Percentiles rank a stretch among this genome's conserved stretches.
Evolutionary conservation across 2,329 filamentous ascomycete genomes (phyloP).

Genomic region (Colletotrichum musae): DNA sequence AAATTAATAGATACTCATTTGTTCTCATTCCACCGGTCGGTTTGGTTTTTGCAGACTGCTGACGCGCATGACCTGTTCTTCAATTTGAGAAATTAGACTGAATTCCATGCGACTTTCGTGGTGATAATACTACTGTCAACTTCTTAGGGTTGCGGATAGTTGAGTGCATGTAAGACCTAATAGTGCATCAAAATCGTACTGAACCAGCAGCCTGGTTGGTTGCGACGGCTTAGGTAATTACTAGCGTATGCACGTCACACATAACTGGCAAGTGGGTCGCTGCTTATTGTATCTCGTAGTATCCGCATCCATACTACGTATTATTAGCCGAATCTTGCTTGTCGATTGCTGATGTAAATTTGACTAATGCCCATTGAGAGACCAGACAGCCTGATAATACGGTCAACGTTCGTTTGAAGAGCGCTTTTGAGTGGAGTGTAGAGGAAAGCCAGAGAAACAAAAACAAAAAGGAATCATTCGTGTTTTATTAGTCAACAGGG

Average conservation of each 20-base stretch:
- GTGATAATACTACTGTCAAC: too few relatives aligned
- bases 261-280: too few relatives aligned
- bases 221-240: too few relatives aligned
- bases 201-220: too few relatives aligned
- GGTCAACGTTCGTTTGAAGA: not conserved
- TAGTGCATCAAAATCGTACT: too few relatives aligned
- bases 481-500: conserved; percentile 5
- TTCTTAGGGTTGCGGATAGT: too few relatives aligned
- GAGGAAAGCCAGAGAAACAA: not conserved
- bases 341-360: conserved; percentile 48
- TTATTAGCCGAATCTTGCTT: conserved; percentile 6
- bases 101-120: too few relatives aligned
- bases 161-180: too few relatives aligned
- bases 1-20: conserved; percentile 36
- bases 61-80: not conserved
- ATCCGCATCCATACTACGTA: too few relatives aligned
- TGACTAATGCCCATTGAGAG: conserved; percentile 44
- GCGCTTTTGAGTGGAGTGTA: conserved; percentile 2
- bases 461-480: not conserved
- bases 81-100: too few relatives aligned
- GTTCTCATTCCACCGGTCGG: not conserved
- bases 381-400: conserved; percentile 9
- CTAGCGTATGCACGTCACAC: too few relatives aligned
- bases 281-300: too few relatives aligned
- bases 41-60: not conserved